phyloP scores from a whole-genome alignment of 176 grass and related monocot species.

The Luzula sylvatica region DNA sequence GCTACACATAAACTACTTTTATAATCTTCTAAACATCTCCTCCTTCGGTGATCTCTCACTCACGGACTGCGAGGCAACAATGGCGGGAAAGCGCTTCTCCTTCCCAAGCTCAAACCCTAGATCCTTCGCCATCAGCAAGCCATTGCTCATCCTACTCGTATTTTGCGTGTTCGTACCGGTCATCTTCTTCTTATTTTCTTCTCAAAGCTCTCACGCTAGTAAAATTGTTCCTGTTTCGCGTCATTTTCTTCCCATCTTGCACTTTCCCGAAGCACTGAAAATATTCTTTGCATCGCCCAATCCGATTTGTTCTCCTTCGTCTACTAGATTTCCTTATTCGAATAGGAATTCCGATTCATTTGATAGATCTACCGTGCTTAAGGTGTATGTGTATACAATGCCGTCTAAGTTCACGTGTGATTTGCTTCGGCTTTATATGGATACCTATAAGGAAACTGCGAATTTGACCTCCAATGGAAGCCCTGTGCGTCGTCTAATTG shows the following conservation, averaged over 20 bases:
- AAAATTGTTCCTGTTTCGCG: too few relatives aligned
- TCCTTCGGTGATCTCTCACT: too few relatives aligned
- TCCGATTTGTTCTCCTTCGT: background rate
- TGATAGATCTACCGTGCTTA: constrained; percentile 39
- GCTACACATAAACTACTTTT: too few relatives aligned
- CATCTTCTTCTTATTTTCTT: constrained; percentile 31
- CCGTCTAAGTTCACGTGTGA: constrained; percentile 92
- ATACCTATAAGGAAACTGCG: constrained; percentile 62
- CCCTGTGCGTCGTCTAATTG: constrained; percentile 91
- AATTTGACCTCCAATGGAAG: constrained; percentile 99
- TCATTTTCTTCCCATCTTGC: constrained; percentile 6
- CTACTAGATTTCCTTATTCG: constrained; percentile 22
- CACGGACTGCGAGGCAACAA: constrained; percentile 9
- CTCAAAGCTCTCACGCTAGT: background rate
- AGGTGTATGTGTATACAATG: constrained; percentile 97
- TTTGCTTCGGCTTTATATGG: constrained; percentile 74
- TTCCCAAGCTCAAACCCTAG: constrained; percentile 35
- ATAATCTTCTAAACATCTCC: background rate
- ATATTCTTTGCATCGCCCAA: constrained; percentile 43
- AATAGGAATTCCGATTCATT: constrained; percentile 30
- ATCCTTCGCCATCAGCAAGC: constrained; percentile 18
- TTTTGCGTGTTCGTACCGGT: constrained; percentile 25
- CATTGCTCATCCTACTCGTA: constrained; percentile 35
- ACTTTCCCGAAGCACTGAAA: constrained; percentile 48
- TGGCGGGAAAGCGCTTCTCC: constrained; percentile 76